phyloP scores from a whole-genome alignment of 352 stramenopile species.

The Peronosclerospora sorghi region DNA sequence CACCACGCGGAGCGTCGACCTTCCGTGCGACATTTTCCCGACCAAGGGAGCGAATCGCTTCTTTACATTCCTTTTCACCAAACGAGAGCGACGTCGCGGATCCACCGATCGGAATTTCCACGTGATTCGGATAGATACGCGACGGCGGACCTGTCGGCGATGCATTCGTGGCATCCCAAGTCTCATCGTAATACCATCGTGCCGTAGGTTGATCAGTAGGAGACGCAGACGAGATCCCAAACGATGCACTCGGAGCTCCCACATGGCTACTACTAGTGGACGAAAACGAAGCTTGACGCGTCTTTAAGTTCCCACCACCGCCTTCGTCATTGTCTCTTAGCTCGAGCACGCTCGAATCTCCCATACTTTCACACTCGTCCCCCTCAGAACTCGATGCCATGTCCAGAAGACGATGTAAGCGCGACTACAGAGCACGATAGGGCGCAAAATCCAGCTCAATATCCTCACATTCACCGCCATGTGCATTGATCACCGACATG shows the following conservation, averaged over 20 bases:
- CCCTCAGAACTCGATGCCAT: conserved; percentile 42
- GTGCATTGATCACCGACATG: conserved; percentile 73
- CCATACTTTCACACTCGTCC: conserved; percentile 12
- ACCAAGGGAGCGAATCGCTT: conserved; percentile 61
- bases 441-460: conserved; percentile 76
- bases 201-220: conserved; percentile 62
- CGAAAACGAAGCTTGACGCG: conserved; percentile 40
- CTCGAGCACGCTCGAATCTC: not conserved
- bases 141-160: conserved; percentile 41
- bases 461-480: conserved; percentile 59
- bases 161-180: conserved; percentile 18
- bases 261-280: conserved; percentile 44
- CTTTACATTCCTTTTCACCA: conserved; percentile 69
- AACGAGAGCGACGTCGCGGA: conserved; percentile 77
- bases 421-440: conserved; percentile 58
- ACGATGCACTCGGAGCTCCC: conserved; percentile 30
- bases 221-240: conserved; percentile 33
- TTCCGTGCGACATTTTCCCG: conserved; percentile 47
- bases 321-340: conserved; percentile 3
- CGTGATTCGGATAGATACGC: conserved; percentile 76
- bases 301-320: conserved; percentile 7
- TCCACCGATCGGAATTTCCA: conserved; percentile 79
- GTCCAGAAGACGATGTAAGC: conserved; percentile 65
- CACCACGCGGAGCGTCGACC: conserved; percentile 21
- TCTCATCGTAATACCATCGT: conserved; percentile 74